Evolutionary conservation across 495 filamentous ascomycete genomes (phyloP), one percentile per base, ranked within the genome.

Genomic region (Mycothermus thermophilus): DNA sequence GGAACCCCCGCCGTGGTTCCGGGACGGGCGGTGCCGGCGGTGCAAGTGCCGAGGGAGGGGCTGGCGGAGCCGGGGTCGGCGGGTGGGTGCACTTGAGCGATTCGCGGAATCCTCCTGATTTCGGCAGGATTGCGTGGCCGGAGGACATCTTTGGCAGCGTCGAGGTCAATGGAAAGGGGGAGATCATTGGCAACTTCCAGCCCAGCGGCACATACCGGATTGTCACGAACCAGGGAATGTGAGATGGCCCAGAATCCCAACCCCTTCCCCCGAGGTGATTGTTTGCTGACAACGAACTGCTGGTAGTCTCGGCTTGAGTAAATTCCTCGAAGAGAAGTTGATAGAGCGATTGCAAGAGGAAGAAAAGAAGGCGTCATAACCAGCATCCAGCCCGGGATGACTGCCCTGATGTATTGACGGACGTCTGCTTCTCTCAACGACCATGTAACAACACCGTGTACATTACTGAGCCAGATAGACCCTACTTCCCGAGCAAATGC

Each of bases 131-230:
- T 47, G 81, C 88, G 29, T 82, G 80, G 52, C 76, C 80, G 0
- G 87, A 93, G 57, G 84, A 96, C 60, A 96, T 96, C 37, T 77
- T 96, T 48, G 88, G 88, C 21, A 94, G 87, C 48, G 65, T 94
- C 30, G 79, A 90, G 51, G 82, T 93, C 8, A 78, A 93, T 63
- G 71, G 67, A 3, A 42, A 68, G 13, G 88, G 88, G 1, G 59
- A 71, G n/a, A 82, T 94, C 48, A 35, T 71, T 12, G 59, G 71
- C 37, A 70, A 72, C n/a, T 81, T 71, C 47, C 70, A 82, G 56
- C 44, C 59, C 17, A 79, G 74, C 43, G 72, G 75, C 11, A 79
- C 74, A 10, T 84, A 83, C 56, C 66, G 80, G 24, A 60, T 82
- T 17, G 45, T 80, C 33, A 83, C 79, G 5, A 67, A 72, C 20